phyloP scores from a whole-genome alignment of 495 filamentous ascomycete species.

The Penicillium canescens region DNA sequence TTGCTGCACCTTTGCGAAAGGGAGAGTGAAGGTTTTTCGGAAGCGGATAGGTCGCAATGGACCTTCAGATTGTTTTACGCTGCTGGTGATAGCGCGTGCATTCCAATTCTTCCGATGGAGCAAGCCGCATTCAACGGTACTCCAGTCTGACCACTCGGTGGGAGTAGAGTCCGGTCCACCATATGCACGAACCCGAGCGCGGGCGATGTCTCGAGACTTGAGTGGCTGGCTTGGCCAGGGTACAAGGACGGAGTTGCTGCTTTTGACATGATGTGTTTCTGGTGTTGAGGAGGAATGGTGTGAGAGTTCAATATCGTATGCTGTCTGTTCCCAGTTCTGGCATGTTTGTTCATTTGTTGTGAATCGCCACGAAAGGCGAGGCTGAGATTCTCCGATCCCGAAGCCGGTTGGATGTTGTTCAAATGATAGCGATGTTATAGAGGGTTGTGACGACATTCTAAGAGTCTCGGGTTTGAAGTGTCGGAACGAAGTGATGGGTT shows the following conservation, averaged over 20 bases:
- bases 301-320: conserved; percentile 37
- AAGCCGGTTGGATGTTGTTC: conserved; percentile 37
- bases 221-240: conserved; percentile 51
- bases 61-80: conserved; percentile 9
- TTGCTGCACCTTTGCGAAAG: conserved; percentile 1
- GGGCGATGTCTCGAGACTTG: conserved; percentile 38
- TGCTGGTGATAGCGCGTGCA: conserved; percentile 32
- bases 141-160: conserved; percentile 39
- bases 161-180: conserved; percentile 14
- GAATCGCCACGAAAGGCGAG: conserved; percentile 39
- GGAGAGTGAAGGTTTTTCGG: conserved; percentile 24
- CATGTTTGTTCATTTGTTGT: conserved; percentile 7
- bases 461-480: neutral
- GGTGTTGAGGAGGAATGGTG: neutral
- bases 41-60: conserved; percentile 31
- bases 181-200: conserved; percentile 39
- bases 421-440: conserved; percentile 17
- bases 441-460: conserved; percentile 10
- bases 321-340: conserved; percentile 33
- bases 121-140: conserved; percentile 40
- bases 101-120: conserved; percentile 39
- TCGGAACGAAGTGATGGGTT: neutral
- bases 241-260: conserved; percentile 42
- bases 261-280: conserved; percentile 14
- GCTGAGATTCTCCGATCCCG: conserved; percentile 24